A percentile compares a stretch with the other conserved stretches of the same genome.
phyloP scores from a whole-genome alignment of 2,329 filamentous ascomycete species.

The Aureobasidium lini region DNA sequence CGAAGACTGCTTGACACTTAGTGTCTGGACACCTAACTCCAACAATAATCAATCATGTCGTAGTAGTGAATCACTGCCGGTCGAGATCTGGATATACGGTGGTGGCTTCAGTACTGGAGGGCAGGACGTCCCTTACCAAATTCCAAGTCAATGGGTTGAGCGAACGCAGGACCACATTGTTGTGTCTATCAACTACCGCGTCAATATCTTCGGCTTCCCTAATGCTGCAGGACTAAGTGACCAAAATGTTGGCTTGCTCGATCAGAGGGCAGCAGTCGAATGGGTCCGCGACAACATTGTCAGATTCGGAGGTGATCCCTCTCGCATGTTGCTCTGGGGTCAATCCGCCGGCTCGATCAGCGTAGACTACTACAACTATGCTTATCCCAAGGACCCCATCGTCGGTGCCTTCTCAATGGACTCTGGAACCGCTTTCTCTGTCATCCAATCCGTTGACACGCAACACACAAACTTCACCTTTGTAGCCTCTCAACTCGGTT shows the following conservation, averaged over 20 bases:
- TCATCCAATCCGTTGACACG: slow-evolving; percentile 21
- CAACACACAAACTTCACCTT: slow-evolving; percentile 32
- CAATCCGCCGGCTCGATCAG: slow-evolving; percentile 23
- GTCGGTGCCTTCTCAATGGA: slow-evolving; percentile 40
- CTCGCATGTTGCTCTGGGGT: slow-evolving; percentile 22
- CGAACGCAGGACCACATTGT: slow-evolving; percentile 30
- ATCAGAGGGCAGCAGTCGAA: slow-evolving; percentile 46
- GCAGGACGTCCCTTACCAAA: slow-evolving; percentile 39
- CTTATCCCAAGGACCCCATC: slow-evolving; percentile 43
- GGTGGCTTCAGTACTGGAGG: slow-evolving; percentile 41
- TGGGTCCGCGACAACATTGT: slow-evolving; percentile 46
- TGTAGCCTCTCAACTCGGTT: slow-evolving; percentile 31
- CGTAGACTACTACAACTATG: slow-evolving; percentile 39
- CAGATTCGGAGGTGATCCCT: slow-evolving; percentile 41
- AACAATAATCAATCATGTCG: slow-evolving; percentile 9
- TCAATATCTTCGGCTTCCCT: slow-evolving; percentile 37
- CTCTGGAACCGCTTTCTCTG: slow-evolving; percentile 37
- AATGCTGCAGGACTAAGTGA: slow-evolving; percentile 25
- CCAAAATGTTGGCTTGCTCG: slow-evolving; percentile 45
- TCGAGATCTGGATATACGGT: slow-evolving; percentile 43
- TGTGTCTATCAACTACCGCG: slow-evolving; percentile 32
- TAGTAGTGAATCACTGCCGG: slow-evolving; percentile 28
- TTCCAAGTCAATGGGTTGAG: slow-evolving; percentile 38
- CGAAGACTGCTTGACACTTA: slow-evolving; percentile 42
- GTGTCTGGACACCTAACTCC: slow-evolving; percentile 37